Percentiles rank a stretch among this genome's conserved stretches.
Conservation (phyloP, 768 basidiomycete species). For the Sporobolomyces phaffii region DNA sequence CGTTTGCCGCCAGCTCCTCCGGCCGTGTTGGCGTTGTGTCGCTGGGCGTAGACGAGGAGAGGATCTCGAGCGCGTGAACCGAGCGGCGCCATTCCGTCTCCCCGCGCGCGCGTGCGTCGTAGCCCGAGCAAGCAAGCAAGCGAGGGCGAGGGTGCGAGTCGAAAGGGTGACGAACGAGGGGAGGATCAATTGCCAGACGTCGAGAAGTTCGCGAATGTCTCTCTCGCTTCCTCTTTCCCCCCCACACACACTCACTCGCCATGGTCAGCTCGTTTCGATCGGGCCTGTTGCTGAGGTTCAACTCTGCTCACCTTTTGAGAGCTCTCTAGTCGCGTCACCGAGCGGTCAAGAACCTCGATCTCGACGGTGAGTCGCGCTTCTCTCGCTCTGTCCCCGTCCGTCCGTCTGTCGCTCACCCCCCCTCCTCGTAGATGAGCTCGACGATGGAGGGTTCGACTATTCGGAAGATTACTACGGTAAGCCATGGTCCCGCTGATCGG, state of each 20-base stretch:
- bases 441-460: conserved; percentile 71
- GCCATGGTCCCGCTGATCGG: background rate
- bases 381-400: background rate
- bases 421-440: conserved; percentile 34
- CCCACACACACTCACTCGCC: too few species aligned
- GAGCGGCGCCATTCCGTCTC: background rate
- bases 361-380: conserved; percentile 49
- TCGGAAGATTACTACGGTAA: conserved; percentile 53
- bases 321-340: conserved; percentile 98
- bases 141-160: too few species aligned
- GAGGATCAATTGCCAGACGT: too few species aligned
- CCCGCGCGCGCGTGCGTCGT: too few species aligned
- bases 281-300: too few species aligned
- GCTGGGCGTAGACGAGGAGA: background rate
- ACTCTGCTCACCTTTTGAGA: too few species aligned
- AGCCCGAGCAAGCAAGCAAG: too few species aligned
- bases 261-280: too few species aligned
- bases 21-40: background rate
- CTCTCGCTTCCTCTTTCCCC: too few species aligned
- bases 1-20: too few species aligned
- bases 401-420: background rate
- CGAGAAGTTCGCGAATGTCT: too few species aligned
- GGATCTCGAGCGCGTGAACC: conserved; percentile 1
- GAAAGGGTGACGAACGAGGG: too few species aligned
- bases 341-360: conserved; percentile 74